These are phyloP conservation scores for Mycena pura DNA, from an alignment of 768 basidiomycete genomes.

Conservation along the genomic window DNA sequence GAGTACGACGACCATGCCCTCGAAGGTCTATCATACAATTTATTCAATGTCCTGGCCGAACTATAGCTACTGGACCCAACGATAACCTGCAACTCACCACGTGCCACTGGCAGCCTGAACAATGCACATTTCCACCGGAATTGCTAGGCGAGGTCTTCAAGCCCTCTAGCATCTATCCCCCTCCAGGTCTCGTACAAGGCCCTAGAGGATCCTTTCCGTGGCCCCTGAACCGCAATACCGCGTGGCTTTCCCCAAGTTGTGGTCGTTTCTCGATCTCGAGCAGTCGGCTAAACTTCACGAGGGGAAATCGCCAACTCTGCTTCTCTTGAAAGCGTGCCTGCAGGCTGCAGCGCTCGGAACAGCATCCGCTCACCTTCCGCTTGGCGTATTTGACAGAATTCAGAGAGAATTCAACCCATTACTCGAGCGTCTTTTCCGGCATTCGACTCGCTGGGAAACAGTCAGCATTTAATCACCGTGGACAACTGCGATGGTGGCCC, in stretches of 20 bases:
- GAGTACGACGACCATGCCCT: too few relatives aligned
- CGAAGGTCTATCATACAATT: too few relatives aligned
- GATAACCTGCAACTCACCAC: too few relatives aligned
- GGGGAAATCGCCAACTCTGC: not conserved
- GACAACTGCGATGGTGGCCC: not conserved
- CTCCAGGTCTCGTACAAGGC: not conserved
- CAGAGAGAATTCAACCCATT: not conserved
- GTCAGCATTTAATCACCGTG: not conserved
- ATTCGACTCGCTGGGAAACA: not conserved
- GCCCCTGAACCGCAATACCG: not conserved
- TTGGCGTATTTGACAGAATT: not conserved
- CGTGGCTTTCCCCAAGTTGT: slow-evolving; percentile 5
- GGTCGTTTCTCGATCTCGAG: slow-evolving; percentile 12
- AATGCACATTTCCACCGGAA: slow-evolving; percentile 4
- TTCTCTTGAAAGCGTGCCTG: not conserved
- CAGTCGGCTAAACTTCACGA: not conserved
- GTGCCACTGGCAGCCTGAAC: too few relatives aligned
- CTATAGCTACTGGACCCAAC: too few relatives aligned
- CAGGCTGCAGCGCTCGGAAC: slow-evolving; percentile 3
- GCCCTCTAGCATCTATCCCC: slow-evolving; percentile 3
- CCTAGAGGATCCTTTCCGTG: not conserved
- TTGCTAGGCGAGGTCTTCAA: slow-evolving; percentile 2
- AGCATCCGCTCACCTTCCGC: slow-evolving; percentile 1
- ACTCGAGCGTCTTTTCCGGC: not conserved
- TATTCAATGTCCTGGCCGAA: too few relatives aligned